These are phyloP conservation scores for Tardiomyces digboiensis DNA, from an alignment of 1,139 yeast genomes.

Conservation along the genomic window DNA sequence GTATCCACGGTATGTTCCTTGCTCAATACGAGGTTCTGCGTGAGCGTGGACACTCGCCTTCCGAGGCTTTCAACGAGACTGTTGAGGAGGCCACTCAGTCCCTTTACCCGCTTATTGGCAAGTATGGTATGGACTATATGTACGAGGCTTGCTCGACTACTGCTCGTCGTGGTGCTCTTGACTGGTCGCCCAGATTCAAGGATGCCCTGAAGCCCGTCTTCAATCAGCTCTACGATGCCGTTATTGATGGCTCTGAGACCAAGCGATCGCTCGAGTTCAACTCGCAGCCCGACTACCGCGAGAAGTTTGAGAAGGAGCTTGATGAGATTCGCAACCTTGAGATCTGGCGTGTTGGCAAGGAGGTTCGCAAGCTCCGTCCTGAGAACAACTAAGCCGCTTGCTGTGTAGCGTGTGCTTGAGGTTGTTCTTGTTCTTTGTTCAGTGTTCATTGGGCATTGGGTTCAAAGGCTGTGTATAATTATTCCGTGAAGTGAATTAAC, in stretches of 20 bases:
- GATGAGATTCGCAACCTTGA: slow-evolving; percentile 92
- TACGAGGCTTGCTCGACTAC: slow-evolving; percentile 99
- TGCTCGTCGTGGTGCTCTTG: slow-evolving; percentile 99
- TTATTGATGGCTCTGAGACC: slow-evolving; percentile 95
- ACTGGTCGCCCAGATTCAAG: slow-evolving; percentile 99
- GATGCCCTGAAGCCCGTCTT: slow-evolving; percentile 98
- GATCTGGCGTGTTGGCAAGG: slow-evolving; percentile 99
- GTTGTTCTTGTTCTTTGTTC: background rate
- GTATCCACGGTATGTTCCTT: slow-evolving; percentile 99
- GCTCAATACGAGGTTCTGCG: slow-evolving; percentile 99
- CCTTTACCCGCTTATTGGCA: slow-evolving; percentile 96
- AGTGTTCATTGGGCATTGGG: slow-evolving; percentile 1
- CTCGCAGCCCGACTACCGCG: slow-evolving; percentile 98
- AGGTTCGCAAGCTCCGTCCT: slow-evolving; percentile 99
- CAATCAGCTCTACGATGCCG: slow-evolving; percentile 91
- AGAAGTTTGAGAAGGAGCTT: slow-evolving; percentile 88
- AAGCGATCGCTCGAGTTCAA: slow-evolving; percentile 97
- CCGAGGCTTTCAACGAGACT: slow-evolving; percentile 99
- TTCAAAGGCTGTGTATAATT: background rate
- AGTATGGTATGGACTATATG: slow-evolving; percentile 99
- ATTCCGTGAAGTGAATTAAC: slow-evolving; percentile 1
- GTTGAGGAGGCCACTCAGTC: slow-evolving; percentile 99
- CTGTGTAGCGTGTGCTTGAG: slow-evolving; percentile 3
- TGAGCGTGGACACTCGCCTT: slow-evolving; percentile 99
- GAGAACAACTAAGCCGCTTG: slow-evolving; percentile 69